Evolutionary conservation across 139 green algal genomes (phyloP).

Genomic region (Chlorella sp.): DNA sequence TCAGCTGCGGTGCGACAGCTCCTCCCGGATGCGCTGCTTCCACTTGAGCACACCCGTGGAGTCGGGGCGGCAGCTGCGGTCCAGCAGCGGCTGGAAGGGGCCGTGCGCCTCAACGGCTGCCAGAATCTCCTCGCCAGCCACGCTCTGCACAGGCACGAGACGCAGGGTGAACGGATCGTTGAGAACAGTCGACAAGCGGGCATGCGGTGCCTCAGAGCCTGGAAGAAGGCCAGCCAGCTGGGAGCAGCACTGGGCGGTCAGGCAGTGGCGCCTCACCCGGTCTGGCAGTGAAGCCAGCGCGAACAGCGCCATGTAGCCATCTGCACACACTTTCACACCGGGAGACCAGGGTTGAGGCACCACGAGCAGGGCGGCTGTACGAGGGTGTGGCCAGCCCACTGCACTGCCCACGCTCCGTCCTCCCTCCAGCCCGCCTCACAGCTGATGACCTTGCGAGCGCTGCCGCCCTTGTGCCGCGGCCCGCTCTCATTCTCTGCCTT

Average conservation of each 20-base stretch:
- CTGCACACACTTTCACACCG: too few relatives aligned
- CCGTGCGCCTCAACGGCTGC: neutral
- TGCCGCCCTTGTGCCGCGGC: neutral
- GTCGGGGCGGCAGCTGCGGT: neutral
- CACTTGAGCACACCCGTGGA: slow-evolving; percentile 4
- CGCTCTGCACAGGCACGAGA: neutral
- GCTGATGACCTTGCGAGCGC: neutral
- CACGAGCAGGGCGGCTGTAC: too few relatives aligned
- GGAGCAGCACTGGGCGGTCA: too few relatives aligned
- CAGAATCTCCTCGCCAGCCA: neutral
- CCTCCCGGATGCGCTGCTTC: slow-evolving; percentile 31
- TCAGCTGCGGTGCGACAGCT: slow-evolving; percentile 16
- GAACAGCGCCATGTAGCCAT: slow-evolving; percentile 9
- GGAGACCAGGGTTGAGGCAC: too few relatives aligned
- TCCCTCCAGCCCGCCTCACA: neutral
- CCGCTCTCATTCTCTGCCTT: neutral
- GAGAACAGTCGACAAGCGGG: too few relatives aligned
- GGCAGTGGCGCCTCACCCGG: neutral
- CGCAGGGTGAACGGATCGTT: too few relatives aligned
- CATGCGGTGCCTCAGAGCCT: too few relatives aligned
- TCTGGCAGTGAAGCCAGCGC: slow-evolving; percentile 2
- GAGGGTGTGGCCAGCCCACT: too few relatives aligned
- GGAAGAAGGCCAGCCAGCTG: too few relatives aligned
- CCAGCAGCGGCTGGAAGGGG: slow-evolving; percentile 6
- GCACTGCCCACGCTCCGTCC: too few relatives aligned